Base-by-base conservation (phyloP, 2,329 filamentous ascomycete genomes). In the Pestalotiopsis sp. region DNA sequence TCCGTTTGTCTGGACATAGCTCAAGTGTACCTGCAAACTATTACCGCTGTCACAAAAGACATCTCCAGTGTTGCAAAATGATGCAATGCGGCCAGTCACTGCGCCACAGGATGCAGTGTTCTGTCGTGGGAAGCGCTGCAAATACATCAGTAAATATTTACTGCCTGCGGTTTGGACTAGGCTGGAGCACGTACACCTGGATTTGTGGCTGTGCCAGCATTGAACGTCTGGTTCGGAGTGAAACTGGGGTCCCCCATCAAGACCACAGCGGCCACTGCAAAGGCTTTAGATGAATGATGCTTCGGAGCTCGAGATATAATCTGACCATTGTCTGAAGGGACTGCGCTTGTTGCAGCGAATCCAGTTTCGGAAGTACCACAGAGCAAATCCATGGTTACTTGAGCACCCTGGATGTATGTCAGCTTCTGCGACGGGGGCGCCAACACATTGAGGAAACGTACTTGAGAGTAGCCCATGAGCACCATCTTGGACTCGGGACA, bases 231-330 rank as follows among this genome's bases (percentile, higher is more conserved):
- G 45, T 68, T 71, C 9, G 73, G 72, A 6, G 77, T 76, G 65
- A 76, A 76, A 3, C 75, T 72, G 7, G 80, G 80, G 66, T 81
- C 80, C 12, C 78, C 79, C 74, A 81, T 80, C 57, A 78, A 74
- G n/a, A 78, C 73, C 20, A 78, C 74, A 23, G 77, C 78, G n/a
- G 75, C 70, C 62, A 78, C 75, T 78, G 9, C 17, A 41, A 14
- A 4, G 13, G 5, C 6, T 9, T 31, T 9, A 41, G 40, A 45
- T 45, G 14, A 45, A 5, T 45, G 14, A 45, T 45, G 40, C 40
- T 45, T 45, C 3, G 25, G 25, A 27, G 25, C 25, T 27, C 25
- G 25, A 27, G 4, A 27, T 27, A 27, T 27, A 27, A 27, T 20
- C 14, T 65, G 71, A 75, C 72, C 41, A 65, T 56, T 61, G 41